phyloP scores from a whole-genome alignment of 2,329 filamentous ascomycete species.

The Colletotrichum brevisporum region DNA sequence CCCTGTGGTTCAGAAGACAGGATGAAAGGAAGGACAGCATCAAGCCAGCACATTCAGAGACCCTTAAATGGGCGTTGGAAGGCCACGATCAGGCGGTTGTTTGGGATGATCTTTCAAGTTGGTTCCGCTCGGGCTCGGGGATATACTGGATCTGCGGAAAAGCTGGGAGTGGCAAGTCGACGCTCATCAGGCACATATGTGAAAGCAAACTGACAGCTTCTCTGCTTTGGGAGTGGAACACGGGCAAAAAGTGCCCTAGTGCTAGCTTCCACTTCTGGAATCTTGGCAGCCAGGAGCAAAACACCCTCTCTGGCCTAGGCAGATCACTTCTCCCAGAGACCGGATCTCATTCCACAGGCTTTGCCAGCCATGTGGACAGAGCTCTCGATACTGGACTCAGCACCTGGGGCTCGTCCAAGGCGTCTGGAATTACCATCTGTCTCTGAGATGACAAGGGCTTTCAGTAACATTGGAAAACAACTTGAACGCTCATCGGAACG shows the following conservation, averaged over 20 bases:
- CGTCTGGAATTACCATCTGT: not conserved
- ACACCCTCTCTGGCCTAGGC: not conserved
- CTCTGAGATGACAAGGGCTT: not conserved
- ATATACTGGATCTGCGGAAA: constrained; percentile 36
- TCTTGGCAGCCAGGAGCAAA: not conserved
- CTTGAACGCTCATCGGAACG: not conserved
- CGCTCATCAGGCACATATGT: constrained; percentile 28
- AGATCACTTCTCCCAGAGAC: not conserved
- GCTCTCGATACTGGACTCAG: too few species aligned
- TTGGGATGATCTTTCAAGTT: not conserved
- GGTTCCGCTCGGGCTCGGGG: not conserved
- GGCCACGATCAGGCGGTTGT: not conserved
- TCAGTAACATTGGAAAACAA: not conserved
- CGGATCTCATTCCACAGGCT: not conserved
- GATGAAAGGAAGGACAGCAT: not conserved
- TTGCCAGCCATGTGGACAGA: not conserved
- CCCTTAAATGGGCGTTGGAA: not conserved
- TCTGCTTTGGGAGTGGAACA: not conserved
- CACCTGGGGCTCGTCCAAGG: too few species aligned
- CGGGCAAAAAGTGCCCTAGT: not conserved
- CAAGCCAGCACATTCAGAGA: not conserved
- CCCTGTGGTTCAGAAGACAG: not conserved
- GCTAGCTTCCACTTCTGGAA: not conserved
- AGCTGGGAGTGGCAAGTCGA: constrained; percentile 38
- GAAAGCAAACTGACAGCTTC: not conserved